A percentile compares a stretch with the other conserved stretches of the same genome.
phyloP scores from a whole-genome alignment of 352 stramenopile species.

The Phytophthora gonapodyides region DNA sequence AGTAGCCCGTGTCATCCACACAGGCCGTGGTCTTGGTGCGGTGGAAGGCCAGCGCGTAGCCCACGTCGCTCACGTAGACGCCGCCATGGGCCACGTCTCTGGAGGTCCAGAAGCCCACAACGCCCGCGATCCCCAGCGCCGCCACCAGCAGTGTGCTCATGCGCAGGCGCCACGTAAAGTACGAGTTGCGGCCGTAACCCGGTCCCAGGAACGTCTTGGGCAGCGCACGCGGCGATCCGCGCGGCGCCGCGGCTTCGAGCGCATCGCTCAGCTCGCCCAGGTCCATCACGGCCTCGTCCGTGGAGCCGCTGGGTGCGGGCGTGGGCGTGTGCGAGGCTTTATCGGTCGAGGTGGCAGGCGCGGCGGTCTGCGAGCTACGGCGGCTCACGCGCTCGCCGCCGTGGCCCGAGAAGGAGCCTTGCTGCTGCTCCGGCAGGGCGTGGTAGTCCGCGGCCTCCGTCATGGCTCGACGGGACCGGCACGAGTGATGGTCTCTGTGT shows the following conservation, averaged over 20 bases:
- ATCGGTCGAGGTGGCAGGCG: constrained; percentile 14
- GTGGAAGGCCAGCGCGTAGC: constrained; percentile 50
- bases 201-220: constrained; percentile 49
- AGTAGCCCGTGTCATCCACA: constrained; percentile 38
- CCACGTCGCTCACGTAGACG: constrained; percentile 50
- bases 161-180: constrained; percentile 73
- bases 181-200: constrained; percentile 75
- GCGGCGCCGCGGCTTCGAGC: constrained; percentile 18
- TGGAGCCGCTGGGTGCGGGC: constrained; percentile 27
- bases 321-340: constrained; percentile 27
- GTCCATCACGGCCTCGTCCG: constrained; percentile 29
- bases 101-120: constrained; percentile 53
- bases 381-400: constrained; percentile 31
- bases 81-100: constrained; percentile 45
- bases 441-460: constrained; percentile 39
- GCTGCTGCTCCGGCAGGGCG: constrained; percentile 37
- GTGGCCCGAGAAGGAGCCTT: constrained; percentile 31
- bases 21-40: constrained; percentile 34
- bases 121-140: constrained; percentile 43
- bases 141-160: constrained; percentile 52
- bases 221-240: constrained; percentile 42
- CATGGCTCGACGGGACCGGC: constrained; percentile 13
- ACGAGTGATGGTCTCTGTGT: too few relatives aligned
- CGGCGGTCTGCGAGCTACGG: constrained; percentile 21
- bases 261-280: constrained; percentile 25